phyloP scores from a whole-genome alignment of 2,329 filamentous ascomycete genomes.

The Zarea fungicola region DNA sequence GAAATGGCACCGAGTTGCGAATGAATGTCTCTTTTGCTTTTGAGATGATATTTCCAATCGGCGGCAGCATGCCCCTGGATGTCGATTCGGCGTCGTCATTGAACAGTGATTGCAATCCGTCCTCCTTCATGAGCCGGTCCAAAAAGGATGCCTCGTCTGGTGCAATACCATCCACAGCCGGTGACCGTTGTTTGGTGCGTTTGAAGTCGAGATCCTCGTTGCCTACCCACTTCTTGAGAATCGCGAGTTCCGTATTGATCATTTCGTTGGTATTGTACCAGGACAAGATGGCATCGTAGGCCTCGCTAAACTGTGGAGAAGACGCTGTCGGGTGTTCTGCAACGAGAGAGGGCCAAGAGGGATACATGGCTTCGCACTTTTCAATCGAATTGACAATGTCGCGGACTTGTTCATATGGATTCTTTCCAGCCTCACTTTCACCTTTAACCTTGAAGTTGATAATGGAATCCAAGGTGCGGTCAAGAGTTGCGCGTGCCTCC shows the following conservation, averaged over 20 bases:
- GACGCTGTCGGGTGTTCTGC: constrained; percentile 69
- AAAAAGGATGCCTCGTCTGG: constrained; percentile 89
- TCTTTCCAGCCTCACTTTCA: constrained; percentile 84
- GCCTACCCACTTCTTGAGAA: constrained; percentile 93
- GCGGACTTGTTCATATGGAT: constrained; percentile 80
- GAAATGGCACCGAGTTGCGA: constrained; percentile 75
- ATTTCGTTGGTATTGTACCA: constrained; percentile 97
- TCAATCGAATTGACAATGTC: constrained; percentile 89
- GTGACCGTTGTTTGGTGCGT: constrained; percentile 64
- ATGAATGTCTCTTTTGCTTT: constrained; percentile 94
- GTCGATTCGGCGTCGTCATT: constrained; percentile 52
- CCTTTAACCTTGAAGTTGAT: constrained; percentile 93
- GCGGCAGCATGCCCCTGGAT: constrained; percentile 72
- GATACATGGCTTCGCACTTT: constrained; percentile 79
- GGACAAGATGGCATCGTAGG: constrained; percentile 82
- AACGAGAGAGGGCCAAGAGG: constrained; percentile 70
- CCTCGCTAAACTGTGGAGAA: constrained; percentile 72
- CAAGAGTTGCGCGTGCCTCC: constrained; percentile 69
- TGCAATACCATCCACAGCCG: constrained; percentile 61
- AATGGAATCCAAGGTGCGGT: constrained; percentile 76
- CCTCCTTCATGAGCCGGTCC: constrained; percentile 91
- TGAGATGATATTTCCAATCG: constrained; percentile 78
- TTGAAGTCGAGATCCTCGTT: constrained; percentile 92
- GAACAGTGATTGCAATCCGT: constrained; percentile 86
- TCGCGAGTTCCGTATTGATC: constrained; percentile 89